Conservation (phyloP, 345 rosid genomes). For the Eucalyptus sideroxylon region DNA sequence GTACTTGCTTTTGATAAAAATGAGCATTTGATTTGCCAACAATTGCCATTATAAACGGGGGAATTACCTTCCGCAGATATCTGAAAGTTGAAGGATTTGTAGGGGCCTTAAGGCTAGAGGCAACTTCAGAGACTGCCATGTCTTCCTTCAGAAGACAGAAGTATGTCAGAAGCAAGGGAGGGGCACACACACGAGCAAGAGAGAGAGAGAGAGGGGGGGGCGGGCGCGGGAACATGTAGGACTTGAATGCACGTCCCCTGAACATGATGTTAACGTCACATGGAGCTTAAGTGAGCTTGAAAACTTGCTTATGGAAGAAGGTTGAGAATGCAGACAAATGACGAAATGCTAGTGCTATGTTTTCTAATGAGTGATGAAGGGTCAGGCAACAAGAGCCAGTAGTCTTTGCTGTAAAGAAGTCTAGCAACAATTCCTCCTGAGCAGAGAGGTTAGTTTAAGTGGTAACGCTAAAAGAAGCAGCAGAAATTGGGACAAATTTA, state of each 20-base stretch:
- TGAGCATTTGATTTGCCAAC: neutral
- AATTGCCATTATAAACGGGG: neutral
- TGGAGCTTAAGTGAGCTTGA: neutral
- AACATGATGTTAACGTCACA: neutral
- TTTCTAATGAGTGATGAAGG: neutral
- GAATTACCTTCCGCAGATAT: neutral
- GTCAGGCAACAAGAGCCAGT: neutral
- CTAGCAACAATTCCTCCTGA: neutral
- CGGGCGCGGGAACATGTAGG: neutral
- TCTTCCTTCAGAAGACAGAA: neutral
- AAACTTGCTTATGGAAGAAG: neutral
- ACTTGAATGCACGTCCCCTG: neutral
- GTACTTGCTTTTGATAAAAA: neutral
- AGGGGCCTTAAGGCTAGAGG: neutral
- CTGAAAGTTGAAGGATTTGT: neutral
- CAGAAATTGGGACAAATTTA: neutral
- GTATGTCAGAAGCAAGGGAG: neutral
- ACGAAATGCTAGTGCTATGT: neutral
- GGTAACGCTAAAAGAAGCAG: neutral
- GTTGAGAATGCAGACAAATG: neutral
- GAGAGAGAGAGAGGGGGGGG: neutral
- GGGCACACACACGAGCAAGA: fast-evolving
- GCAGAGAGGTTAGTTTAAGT: neutral
- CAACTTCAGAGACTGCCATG: neutral
- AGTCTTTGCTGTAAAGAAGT: neutral